These are phyloP conservation scores for Chrysoporthe austroafricana DNA, from an alignment of 2,329 filamentous ascomycete genomes.

Conservation along the genomic window DNA sequence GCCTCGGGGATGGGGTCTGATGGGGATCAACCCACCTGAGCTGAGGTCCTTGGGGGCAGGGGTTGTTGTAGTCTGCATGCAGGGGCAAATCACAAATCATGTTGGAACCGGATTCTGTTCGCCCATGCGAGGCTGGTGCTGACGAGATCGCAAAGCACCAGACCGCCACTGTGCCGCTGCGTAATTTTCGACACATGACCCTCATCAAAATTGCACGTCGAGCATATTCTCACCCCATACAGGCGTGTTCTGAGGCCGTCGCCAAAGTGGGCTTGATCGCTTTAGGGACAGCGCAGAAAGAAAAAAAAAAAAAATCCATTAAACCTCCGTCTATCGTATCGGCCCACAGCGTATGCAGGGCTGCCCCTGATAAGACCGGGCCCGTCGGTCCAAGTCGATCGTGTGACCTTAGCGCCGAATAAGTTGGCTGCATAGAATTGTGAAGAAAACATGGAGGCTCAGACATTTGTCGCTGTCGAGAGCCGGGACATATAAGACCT, in stretches of 20 bases:
- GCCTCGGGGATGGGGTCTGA: not conserved
- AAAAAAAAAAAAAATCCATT: not conserved
- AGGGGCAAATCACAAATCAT: conserved; percentile 16
- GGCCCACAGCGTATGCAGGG: conserved; percentile 1
- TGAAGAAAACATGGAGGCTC: not conserved
- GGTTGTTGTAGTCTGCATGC: conserved; percentile 5
- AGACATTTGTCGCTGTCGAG: not conserved
- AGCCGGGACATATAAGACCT: not conserved
- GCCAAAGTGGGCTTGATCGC: not conserved
- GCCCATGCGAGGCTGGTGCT: not conserved
- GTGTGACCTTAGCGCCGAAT: not conserved
- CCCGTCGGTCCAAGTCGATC: conserved; percentile 22
- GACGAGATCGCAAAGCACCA: not conserved
- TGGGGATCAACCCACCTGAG: not conserved
- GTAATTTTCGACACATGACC: not conserved
- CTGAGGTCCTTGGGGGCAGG: conserved; percentile 3
- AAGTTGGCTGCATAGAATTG: not conserved
- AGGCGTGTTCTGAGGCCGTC: not conserved
- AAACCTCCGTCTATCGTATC: conserved; percentile 4
- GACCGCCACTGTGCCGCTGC: not conserved
- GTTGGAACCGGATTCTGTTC: not conserved
- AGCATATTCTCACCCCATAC: not conserved
- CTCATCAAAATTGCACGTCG: not conserved
- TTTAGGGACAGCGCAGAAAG: not conserved
- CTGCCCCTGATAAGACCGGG: not conserved